Evolutionary conservation across 1,284 basidiomycete species (phyloP), one percentile per base, ranked within the genome.

Genomic region (Sporisorium sorghi): DNA sequence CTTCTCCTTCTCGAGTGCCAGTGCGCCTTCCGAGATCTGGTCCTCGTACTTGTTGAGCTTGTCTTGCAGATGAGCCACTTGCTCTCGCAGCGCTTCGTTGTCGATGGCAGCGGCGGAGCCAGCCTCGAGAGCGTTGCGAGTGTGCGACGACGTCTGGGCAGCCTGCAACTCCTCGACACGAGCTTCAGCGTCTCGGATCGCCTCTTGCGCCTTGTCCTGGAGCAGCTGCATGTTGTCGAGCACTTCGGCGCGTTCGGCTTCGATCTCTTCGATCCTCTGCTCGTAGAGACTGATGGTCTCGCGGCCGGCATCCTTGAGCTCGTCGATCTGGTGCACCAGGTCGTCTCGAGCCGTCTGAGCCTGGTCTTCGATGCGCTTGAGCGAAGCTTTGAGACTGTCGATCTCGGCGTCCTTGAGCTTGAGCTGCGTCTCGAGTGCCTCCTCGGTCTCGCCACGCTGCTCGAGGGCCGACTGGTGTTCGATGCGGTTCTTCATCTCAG

Each of bases 61-160:
- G 82, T 88, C 89, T 81, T 93, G 91, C 32, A 96, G 87, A 84
- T 98, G 93, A 56, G 90, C 88, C 26, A 93, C 88, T 83, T 98
- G 94, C 42, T 95, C 94, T 19, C 89, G 90, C 30, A 97, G 88
- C 24, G 90, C 91, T 84, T 97, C 94, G 80, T 96, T 96, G 85
- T 98, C 94, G 79, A 98, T 97, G 80, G 94, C 90, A 1, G 90
- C 89, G 0, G 76, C 66, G 0, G 53, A 53, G 48, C 69, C 67
- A 23, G 55, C 52, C 35, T 63, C 57, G 17, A 47, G 44, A 6
- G 52, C 60, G 30, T 55, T 59, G 52, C 57, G 47, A 39, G 10
- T 48, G 23, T 50, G 55, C 23, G 43, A 59, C 30, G 76, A 61
- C 46, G 60, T 35, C 3, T 63, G 52, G 14, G 64, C 44, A 15